Evolutionary conservation across 106 monocot species (phyloP), one percentile per base, ranked within the genome.

Genomic region (Dendrobium chrysotoxum): DNA sequence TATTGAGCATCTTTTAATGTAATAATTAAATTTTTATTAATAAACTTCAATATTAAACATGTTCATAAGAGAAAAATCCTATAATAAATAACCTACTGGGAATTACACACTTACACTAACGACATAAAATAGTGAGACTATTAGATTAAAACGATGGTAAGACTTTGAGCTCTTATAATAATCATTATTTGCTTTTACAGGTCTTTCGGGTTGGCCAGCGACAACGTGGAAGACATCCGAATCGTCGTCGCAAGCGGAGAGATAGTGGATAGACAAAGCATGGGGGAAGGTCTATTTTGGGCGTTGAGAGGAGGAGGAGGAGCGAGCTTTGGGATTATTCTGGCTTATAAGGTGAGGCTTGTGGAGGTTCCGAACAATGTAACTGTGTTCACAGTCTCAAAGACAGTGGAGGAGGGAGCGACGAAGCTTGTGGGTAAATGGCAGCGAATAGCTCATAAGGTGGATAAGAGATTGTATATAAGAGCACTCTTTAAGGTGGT

Each of bases 321-420:
- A 7, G 78, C 76, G 17, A 89, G 89, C 81, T 89, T 92, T 65
- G 91, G 89, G 21, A 23, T 89, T 28, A 53, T 89, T 21, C 11
- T 89, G 4, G 83, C 87, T 8, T 89, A 81, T 77, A 87, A 84
- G 71, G 53, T 89, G 5, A 84, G 26, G 45, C 44, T 83, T 11
- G 83, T 87, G 5, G 67, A 30, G 11, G 82, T 92, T 4, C 85
- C 92, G 7, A 47, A 71, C 2, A 84, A 40, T 5, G 53, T 77
- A n/a, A 77, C 77, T 3, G 53, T 77, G 2, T 77, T 28, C 54
- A 28, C 77, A 10, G 8, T 12, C 26, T 11, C 16, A 11, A 28
- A 5, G 18, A 53, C 28, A 5, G 30, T 77, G 12, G 28, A 28
- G 13, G 47, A 77, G 28, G 54, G 54, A 28, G 77, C 77, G 0